These are phyloP conservation scores for Russula vinacea DNA, from an alignment of 768 basidiomycete species.

Conservation along the genomic window DNA sequence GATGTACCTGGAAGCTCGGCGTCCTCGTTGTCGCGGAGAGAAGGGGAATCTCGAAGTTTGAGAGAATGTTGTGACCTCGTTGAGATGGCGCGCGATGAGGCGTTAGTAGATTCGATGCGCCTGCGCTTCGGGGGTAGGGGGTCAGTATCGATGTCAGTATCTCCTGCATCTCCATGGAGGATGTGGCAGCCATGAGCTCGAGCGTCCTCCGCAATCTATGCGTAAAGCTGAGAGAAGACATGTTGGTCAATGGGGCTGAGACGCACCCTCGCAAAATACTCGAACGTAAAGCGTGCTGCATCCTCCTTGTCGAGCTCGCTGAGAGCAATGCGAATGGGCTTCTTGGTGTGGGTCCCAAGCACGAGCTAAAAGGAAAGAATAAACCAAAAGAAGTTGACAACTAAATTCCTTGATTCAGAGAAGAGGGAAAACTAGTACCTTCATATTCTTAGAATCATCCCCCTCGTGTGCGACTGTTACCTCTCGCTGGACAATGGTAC, in stretches of 20 bases:
- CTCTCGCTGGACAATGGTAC: constrained; percentile 10
- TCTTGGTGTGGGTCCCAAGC: constrained; percentile 18
- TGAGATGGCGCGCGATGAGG: background rate
- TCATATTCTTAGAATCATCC: constrained; percentile 14
- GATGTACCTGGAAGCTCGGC: background rate
- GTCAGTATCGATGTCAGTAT: background rate
- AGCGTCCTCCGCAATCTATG: constrained; percentile 15
- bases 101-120: background rate
- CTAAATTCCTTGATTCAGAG: background rate
- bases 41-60: background rate
- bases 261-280: constrained; percentile 19
- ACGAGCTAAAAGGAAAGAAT: constrained; percentile 9
- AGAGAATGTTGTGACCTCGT: background rate
- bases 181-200: constrained; percentile 13
- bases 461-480: constrained; percentile 12
- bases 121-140: constrained; percentile 4
- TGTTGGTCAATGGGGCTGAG: background rate
- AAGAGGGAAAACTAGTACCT: background rate
- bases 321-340: constrained; percentile 15
- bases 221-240: too few relatives aligned
- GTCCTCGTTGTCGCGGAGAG: background rate
- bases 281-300: constrained; percentile 15
- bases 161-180: background rate
- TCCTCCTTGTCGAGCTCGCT: constrained; percentile 12
- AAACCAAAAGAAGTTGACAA: too few relatives aligned